These are phyloP conservation scores for Syzygium syzygioides DNA, from an alignment of 441 rosid species.

Conservation along the genomic window DNA sequence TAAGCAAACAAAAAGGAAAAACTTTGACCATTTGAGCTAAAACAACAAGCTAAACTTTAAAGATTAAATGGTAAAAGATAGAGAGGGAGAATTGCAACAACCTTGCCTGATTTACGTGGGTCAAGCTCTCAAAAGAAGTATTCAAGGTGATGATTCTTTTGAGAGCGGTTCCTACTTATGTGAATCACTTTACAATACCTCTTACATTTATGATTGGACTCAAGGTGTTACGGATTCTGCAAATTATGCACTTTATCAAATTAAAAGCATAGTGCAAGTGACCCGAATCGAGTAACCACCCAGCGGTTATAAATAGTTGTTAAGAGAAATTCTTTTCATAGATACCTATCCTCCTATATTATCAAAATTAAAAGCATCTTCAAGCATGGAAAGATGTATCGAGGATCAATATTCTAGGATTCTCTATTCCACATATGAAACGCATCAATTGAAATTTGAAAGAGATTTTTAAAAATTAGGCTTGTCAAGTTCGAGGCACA, in stretches of 20 bases:
- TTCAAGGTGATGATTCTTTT: background rate
- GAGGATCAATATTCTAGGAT: accelerated
- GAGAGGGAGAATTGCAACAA: background rate
- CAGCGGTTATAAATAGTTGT: accelerated
- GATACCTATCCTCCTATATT: background rate
- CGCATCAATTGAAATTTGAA: accelerated
- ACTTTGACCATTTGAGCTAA: background rate
- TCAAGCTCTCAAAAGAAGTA: background rate
- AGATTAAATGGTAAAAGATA: background rate
- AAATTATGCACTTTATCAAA: background rate
- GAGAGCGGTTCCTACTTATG: accelerated
- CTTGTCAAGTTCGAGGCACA: accelerated
- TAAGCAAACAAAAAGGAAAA: too few species aligned
- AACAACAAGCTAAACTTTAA: background rate
- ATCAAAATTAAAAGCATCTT: background rate
- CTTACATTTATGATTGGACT: background rate
- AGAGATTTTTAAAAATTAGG: background rate
- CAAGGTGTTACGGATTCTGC: accelerated
- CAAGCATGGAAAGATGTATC: background rate
- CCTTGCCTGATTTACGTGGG: background rate
- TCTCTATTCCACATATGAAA: background rate
- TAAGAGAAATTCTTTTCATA: background rate
- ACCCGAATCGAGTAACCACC: accelerated
- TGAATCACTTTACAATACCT: background rate
- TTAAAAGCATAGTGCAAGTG: accelerated